Conservation (phyloP, 2,329 filamentous ascomycete species). For the Xylaria hypoxylon region DNA sequence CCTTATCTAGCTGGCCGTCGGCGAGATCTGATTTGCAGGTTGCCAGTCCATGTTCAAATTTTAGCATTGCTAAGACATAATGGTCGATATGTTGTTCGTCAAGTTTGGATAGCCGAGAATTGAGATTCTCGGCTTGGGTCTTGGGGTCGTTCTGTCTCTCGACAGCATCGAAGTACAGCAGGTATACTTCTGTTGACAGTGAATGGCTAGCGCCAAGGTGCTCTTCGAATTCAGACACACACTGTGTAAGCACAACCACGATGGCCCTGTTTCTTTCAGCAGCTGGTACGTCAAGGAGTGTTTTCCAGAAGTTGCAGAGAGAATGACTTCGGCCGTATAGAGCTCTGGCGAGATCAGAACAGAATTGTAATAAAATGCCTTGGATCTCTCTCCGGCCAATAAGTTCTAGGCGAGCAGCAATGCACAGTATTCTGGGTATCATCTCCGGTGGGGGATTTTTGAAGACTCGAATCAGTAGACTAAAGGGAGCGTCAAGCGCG, state of each 20-base stretch:
- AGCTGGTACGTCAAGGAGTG: conserved; percentile 42
- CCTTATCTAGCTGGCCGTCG: conserved; percentile 40
- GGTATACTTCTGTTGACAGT: conserved; percentile 45
- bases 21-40: conserved; percentile 46
- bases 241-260: conserved; percentile 41
- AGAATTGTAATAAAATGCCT: conserved; percentile 46
- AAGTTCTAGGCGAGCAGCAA: conserved; percentile 42
- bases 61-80: conserved; percentile 43
- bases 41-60: conserved; percentile 46
- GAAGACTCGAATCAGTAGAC: conserved; percentile 46
- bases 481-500: conserved; percentile 46
- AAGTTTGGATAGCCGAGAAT: conserved; percentile 40
- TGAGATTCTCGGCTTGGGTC: conserved; percentile 40
- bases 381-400: conserved; percentile 46
- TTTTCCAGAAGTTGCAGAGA: conserved; percentile 45
- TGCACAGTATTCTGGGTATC: conserved; percentile 45
- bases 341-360: conserved; percentile 44
- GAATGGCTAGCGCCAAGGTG: conserved; percentile 44
- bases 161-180: conserved; percentile 47
- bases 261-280: conserved; percentile 42
- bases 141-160: conserved; percentile 44
- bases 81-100: conserved; percentile 32
- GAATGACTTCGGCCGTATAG: conserved; percentile 39
- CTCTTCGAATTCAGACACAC: conserved; percentile 43
- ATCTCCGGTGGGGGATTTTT: conserved; percentile 47